Evolutionary conservation across 2,329 filamentous ascomycete genomes (phyloP), one percentile per base, ranked within the genome.

Genomic region (Colletotrichum gigasporum): DNA sequence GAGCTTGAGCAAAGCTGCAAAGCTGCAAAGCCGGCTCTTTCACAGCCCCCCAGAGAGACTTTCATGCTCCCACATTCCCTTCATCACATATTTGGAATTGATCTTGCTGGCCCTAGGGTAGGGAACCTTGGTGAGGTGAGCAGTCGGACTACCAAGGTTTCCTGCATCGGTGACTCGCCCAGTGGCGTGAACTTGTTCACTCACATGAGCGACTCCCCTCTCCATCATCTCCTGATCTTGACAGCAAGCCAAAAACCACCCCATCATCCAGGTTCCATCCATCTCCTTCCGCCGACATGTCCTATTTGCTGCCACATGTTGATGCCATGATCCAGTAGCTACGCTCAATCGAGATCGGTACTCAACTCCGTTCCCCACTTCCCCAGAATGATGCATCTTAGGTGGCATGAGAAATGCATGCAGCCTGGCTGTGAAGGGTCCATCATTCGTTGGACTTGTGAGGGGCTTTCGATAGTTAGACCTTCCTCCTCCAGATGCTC

Each of bases 121-220:
- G 8, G 3, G 28, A 34, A 12, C 47, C 47, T 24, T 28, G 30
- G 12, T 35, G 16, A 26, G 24, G 11, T 42, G 16, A 52, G 14
- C 16, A 35, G 48, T n/a, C n/a, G n/a, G n/a, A n/a, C 11, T 14
- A 56, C 28, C 41, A 56, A 26, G 26, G n/a, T n/a, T n/a, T n/a
- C n/a, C 53, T 51, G 55, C 45, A 59, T 52, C 34, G 5, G 24
- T 52, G 45, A 59, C 55, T 59, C 55, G 12, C 16, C 14, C 24
- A 41, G 55, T 59, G 55, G 55, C 55, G 55, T 59, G 55, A 52
- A 59, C 26, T 52, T 28, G 24, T 16, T 35, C 35, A 37, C 42
- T 50, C 54, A 52, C 55, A 59, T 59, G 55, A 52, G 55, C 55
- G 52, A 16, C 45, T 37, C 10, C 24, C 44, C 34, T 30, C 14